Base-by-base conservation (phyloP, 768 basidiomycete genomes). In the Dioszegia crocea region DNA sequence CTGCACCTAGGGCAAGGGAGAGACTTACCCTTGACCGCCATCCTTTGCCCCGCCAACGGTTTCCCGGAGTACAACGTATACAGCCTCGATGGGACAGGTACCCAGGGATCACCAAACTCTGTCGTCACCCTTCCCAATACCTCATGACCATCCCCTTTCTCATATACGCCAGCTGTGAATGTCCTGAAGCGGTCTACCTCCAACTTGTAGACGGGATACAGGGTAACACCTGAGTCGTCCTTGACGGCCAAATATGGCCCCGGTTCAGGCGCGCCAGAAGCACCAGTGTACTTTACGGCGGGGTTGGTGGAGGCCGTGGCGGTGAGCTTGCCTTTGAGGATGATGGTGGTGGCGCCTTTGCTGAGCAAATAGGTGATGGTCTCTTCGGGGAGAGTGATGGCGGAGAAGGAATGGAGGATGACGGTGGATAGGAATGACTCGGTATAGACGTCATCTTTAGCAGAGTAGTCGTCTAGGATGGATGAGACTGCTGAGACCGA, bases 81-180 rank as follows among this genome's bases (percentile, higher is more conserved):
- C 1, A 83, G 63, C 2, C 82, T 79, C 0, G 83, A 83, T 0
- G 83, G 83, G 2, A 84, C 79, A 16, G 81, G 81, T 36, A 84
- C 80, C 58, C 52, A 36, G 9, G 21, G 24, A 38, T 63, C 33
- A 29, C 64, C 64, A 36, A 40, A 38, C 10, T 56, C 51, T 10
- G 50, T 61, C 46, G 27, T 60, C 45, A 26, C 54, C 30, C n/a
- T 45, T 12, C 43, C 60, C 16, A 27, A 27, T 21, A 12, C 29
- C 33, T 57, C 47, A 52, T 16, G 3, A 11, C 50, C 50, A 44
- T 52, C 59, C 4, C 26, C 46, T 12, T 52, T 24, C 1, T 46
- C 57, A 38, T 66, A 66, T 11, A 59, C 43, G 10, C 65, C 65
- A 3, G 16, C 23, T 6, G 57, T 27, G 40, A 66, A 66, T 4